Evolutionary conservation across 805 yeast genomes (phyloP).

Genomic region (Torulaspora indica): DNA sequence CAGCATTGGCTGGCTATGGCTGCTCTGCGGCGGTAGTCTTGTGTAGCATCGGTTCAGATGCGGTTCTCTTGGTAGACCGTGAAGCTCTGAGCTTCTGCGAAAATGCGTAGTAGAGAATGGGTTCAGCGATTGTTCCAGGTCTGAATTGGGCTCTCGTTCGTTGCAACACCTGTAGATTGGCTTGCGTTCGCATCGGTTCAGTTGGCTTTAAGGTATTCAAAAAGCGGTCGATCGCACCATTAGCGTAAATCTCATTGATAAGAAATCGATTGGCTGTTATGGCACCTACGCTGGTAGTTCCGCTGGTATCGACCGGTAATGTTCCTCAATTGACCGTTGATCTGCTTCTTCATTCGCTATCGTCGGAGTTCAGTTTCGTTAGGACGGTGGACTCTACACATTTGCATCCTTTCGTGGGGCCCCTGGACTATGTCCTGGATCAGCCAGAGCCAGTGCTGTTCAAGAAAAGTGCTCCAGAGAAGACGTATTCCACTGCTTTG

Average conservation of each 20-base stretch:
- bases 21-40: too few species aligned
- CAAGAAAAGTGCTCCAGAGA: slow-evolving; percentile 9
- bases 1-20: too few species aligned
- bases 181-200: not conserved
- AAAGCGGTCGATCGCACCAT: not conserved
- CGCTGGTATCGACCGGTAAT: slow-evolving; percentile 82
- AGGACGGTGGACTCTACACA: slow-evolving; percentile 54
- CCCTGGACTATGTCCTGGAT: slow-evolving; percentile 49
- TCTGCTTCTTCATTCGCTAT: slow-evolving; percentile 53
- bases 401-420: slow-evolving; percentile 80
- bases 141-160: too few species aligned
- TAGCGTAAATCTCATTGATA: not conserved
- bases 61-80: too few species aligned
- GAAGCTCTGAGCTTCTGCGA: too few species aligned
- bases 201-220: not conserved
- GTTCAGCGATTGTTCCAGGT: too few species aligned
- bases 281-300: slow-evolving; percentile 53
- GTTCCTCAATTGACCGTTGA: slow-evolving; percentile 82
- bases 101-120: too few species aligned
- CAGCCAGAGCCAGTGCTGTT: slow-evolving; percentile 18
- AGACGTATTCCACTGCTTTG: slow-evolving; percentile 50
- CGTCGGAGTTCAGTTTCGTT: slow-evolving; percentile 48
- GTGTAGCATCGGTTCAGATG: too few species aligned
- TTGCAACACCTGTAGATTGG: not conserved
- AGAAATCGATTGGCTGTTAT: slow-evolving; percentile 14